Evolutionary conservation across 1,139 yeast species (phyloP), one percentile per base, ranked within the genome.

Genomic region (Candida pseudoviswanathii): DNA sequence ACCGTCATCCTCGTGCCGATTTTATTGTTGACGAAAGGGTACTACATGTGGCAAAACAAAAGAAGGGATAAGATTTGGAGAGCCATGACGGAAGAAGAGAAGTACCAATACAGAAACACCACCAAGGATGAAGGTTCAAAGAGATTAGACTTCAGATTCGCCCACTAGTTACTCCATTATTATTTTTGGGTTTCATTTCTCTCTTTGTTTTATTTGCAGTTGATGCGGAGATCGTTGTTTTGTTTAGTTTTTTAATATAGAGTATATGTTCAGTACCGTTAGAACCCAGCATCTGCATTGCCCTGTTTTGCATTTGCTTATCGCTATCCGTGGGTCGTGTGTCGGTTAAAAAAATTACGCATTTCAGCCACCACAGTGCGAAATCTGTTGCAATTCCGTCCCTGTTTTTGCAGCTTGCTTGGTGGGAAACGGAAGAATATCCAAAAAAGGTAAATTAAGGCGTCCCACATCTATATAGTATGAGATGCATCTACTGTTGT

Each of bases 81-180:
- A 47, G 58, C 65, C 3, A 62, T 82, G 79, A 60, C 77, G 2
- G 60, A 56, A 1, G 81, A 80, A 26, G 84, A 84, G 55, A 71
- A 71, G 56, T 68, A 67, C 8, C 60, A 68, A 6, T 85, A 85
- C 58, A 59, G 73, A 33, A 52, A 54, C 3, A 70, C 58, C 9
- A 76, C 83, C 5, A 68, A 59, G 0, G 85, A 82, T 56, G 65
- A 63, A 44, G 89, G 89, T 8, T 81, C 80, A 55, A 75, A 75
- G 59, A 65, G 88, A 37, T 65, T 84, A 41, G 86, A 85, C 58
- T 84, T 84, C 52, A 63, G 64, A 44, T 73, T 72, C 53, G 61
- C 53, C 45, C 60, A 61, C 49, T 62, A 16, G 16, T 34, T 34
- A 31, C 5, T 31, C 10, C 8, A 6, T 32, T 32, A 10, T 8